A percentile compares a stretch with the other conserved stretches of the same genome.
Evolutionary conservation across 805 yeast genomes (phyloP).

Genomic region (Lipomyces sp.): DNA sequence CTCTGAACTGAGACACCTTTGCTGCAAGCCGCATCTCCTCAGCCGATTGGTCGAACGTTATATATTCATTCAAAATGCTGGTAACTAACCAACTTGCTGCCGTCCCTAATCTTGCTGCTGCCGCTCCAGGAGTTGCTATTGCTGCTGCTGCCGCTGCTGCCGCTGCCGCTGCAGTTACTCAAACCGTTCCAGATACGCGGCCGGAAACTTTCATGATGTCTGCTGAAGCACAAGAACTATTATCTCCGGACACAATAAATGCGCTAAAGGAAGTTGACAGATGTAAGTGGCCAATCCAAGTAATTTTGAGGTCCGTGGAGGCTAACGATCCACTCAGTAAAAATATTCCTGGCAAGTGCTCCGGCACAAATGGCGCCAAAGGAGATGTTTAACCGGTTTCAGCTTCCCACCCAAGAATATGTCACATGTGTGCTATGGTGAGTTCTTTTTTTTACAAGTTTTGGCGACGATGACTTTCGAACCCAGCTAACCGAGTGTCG

Average conservation of each 20-base stretch:
- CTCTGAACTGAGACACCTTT: not conserved
- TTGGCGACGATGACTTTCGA: too few species aligned
- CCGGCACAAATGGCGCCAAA: slow-evolving; percentile 93
- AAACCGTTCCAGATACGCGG: slow-evolving; percentile 28
- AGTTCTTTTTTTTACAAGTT: not conserved
- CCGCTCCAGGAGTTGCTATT: too few species aligned
- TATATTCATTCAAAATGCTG: slow-evolving; percentile 5
- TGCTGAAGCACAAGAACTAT: slow-evolving; percentile 37
- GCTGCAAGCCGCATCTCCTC: not conserved
- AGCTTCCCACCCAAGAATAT: slow-evolving; percentile 84
- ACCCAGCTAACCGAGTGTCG: not conserved
- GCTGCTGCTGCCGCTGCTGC: slow-evolving; percentile 11
- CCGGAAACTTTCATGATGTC: slow-evolving; percentile 39
- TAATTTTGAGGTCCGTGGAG: not conserved
- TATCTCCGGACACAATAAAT: slow-evolving; percentile 30
- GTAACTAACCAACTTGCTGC: slow-evolving; percentile 9
- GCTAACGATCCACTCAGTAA: slow-evolving; percentile 47
- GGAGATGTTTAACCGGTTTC: slow-evolving; percentile 84
- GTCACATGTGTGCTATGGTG: slow-evolving; percentile 92
- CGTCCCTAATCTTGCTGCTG: slow-evolving; percentile 18
- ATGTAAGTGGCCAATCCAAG: slow-evolving; percentile 13
- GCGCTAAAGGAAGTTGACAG: slow-evolving; percentile 35
- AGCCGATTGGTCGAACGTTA: not conserved
- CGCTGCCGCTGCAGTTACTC: slow-evolving; percentile 16
- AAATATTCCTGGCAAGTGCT: slow-evolving; percentile 87